A percentile compares a stretch with the other conserved stretches of the same genome.
Conservation (phyloP, 371 early-diverging fungal species). For the Parasitella parasitica region DNA sequence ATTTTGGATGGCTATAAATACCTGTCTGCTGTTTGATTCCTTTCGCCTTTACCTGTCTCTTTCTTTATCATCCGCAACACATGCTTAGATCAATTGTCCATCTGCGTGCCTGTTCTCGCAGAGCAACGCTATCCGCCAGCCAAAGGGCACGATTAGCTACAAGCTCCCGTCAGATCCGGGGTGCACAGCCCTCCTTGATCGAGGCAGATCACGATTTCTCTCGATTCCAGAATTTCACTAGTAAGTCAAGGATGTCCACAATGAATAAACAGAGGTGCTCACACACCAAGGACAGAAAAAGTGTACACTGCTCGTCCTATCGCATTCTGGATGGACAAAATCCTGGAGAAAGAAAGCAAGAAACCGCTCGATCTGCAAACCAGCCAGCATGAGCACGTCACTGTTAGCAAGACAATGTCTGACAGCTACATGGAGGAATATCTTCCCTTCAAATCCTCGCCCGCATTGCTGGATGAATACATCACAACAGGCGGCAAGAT, state of each 20-base stretch:
- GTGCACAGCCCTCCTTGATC: conserved; percentile 13
- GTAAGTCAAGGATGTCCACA: too few relatives aligned
- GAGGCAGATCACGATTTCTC: conserved; percentile 4
- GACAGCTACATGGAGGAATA: conserved; percentile 81
- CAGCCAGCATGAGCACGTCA: background rate
- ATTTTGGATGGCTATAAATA: background rate
- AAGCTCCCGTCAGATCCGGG: conserved; percentile 13
- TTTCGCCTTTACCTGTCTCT: background rate
- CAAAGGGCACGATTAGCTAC: conserved; percentile 14
- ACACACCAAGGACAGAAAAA: conserved; percentile 34
- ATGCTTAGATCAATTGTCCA: background rate
- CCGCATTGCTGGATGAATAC: conserved; percentile 79
- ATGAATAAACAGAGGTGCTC: too few relatives aligned
- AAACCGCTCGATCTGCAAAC: background rate
- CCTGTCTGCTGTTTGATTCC: too few relatives aligned
- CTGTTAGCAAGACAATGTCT: conserved; percentile 11
- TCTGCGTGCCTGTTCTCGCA: background rate
- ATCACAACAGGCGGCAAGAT: conserved; percentile 67
- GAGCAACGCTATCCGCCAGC: background rate
- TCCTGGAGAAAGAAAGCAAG: conserved; percentile 18
- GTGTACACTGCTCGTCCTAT: conserved; percentile 39
- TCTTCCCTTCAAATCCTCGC: conserved; percentile 77
- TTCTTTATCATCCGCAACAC: background rate
- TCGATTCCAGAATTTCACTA: background rate
- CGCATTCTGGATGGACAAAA: conserved; percentile 42